Evolutionary conservation across 1,139 yeast genomes (phyloP).

Genomic region (Suhomyces terraborum): DNA sequence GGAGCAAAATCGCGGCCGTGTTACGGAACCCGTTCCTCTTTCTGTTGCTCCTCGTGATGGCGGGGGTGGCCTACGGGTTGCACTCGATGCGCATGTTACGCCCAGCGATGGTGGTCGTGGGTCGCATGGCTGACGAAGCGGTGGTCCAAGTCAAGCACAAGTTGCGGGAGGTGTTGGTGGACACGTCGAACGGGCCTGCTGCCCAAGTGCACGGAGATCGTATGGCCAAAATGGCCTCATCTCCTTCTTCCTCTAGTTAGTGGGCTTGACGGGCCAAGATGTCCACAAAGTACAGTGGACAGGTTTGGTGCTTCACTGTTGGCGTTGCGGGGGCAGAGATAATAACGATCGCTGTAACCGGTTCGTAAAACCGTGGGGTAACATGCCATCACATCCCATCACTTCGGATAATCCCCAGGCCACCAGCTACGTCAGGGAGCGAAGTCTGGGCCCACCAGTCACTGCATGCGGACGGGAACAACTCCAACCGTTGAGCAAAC

Average conservation of each 20-base stretch:
- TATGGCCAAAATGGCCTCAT: conserved; percentile 8
- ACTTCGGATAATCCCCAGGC: too few species aligned
- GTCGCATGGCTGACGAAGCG: conserved; percentile 60
- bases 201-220: conserved; percentile 7
- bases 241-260: too few species aligned
- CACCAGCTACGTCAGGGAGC: too few species aligned
- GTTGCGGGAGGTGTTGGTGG: conserved; percentile 51
- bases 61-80: conserved; percentile 66
- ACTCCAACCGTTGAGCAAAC: neutral
- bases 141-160: conserved; percentile 58
- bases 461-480: too few species aligned
- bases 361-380: too few species aligned
- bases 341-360: too few species aligned
- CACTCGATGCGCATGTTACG: conserved; percentile 73
- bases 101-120: conserved; percentile 65
- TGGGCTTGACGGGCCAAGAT: too few species aligned
- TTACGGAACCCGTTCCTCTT: conserved; percentile 80
- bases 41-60: conserved; percentile 52
- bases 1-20: conserved; percentile 94
- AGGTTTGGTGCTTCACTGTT: too few species aligned
- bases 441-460: too few species aligned
- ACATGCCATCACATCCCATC: too few species aligned
- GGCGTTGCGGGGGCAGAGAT: too few species aligned
- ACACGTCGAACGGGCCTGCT: conserved; percentile 26
- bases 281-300: too few species aligned